Conservation (phyloP, 2,329 filamentous ascomycete species). For the Aspergillus pseudoviridinutans region DNA sequence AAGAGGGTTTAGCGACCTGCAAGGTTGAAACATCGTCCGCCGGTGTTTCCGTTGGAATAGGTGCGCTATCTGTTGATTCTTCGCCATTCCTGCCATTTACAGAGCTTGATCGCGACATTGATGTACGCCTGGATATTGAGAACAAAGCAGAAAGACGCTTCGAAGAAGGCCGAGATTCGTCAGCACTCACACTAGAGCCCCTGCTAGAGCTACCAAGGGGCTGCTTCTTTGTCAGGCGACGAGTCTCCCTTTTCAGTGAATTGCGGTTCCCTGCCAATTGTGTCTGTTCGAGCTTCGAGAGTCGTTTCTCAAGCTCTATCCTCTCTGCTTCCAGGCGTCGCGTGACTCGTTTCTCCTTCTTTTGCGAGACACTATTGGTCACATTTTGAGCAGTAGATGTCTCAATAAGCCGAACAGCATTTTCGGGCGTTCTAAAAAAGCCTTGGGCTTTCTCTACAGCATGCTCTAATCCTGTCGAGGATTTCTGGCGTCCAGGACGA, state of each 20-base stretch:
- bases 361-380: conserved; percentile 15
- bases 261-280: conserved; percentile 12
- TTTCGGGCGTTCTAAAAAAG: conserved; percentile 5
- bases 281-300: conserved; percentile 23
- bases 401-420: conserved; percentile 6
- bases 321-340: conserved; percentile 31
- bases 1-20: conserved; percentile 11
- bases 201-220: conserved; percentile 26
- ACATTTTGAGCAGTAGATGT: conserved; percentile 17
- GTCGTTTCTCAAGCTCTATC: conserved; percentile 21
- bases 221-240: conserved; percentile 35
- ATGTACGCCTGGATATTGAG: conserved; percentile 23
- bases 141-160: conserved; percentile 25
- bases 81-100: conserved; percentile 15
- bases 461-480: conserved; percentile 1
- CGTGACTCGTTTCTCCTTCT: conserved; percentile 29
- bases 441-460: conserved; percentile 2
- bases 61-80: not conserved
- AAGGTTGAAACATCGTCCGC: conserved; percentile 4
- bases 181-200: conserved; percentile 27
- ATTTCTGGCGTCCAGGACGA: not conserved
- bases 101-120: conserved; percentile 26
- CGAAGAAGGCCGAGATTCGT: conserved; percentile 21
- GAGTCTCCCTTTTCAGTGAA: conserved; percentile 19
- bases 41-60: conserved; percentile 1